phyloP scores from a whole-genome alignment of 805 yeast species.

The Ogataea pignaliae region DNA sequence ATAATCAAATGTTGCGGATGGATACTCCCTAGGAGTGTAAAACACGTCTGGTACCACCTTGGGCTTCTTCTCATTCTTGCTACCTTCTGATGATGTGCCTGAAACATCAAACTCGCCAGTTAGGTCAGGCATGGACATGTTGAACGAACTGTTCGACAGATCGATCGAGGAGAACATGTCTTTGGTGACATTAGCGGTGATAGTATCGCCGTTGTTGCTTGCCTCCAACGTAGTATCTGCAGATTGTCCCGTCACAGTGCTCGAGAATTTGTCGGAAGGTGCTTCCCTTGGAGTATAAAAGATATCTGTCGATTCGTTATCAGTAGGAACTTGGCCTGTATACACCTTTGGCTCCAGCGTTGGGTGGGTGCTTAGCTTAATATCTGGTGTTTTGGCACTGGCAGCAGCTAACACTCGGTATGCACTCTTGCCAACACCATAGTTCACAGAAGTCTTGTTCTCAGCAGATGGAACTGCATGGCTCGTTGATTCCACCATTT shows the following conservation, averaged over 20 bases:
- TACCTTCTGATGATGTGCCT: slow-evolving; percentile 2
- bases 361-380: too few relatives aligned
- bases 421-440: neutral
- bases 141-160: slow-evolving; percentile 14
- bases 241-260: neutral
- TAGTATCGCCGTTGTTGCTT: too few relatives aligned
- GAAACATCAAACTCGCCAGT: slow-evolving; percentile 5
- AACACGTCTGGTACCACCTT: neutral
- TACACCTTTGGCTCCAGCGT: too few relatives aligned
- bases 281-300: slow-evolving; percentile 9
- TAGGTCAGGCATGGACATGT: slow-evolving; percentile 12
- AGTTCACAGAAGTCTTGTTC: neutral
- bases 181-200: slow-evolving; percentile 2
- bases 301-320: slow-evolving; percentile 1
- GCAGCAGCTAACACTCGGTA: neutral
- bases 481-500: too few relatives aligned
- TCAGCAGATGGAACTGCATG: neutral
- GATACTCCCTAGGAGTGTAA: slow-evolving; percentile 17
- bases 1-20: slow-evolving; percentile 5
- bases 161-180: slow-evolving; percentile 16
- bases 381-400: too few relatives aligned
- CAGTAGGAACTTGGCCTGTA: neutral
- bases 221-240: too few relatives aligned
- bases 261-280: neutral
- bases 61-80: slow-evolving; percentile 8